phyloP scores from a whole-genome alignment of 495 filamentous ascomycete genomes.

The Xylona heveae region DNA sequence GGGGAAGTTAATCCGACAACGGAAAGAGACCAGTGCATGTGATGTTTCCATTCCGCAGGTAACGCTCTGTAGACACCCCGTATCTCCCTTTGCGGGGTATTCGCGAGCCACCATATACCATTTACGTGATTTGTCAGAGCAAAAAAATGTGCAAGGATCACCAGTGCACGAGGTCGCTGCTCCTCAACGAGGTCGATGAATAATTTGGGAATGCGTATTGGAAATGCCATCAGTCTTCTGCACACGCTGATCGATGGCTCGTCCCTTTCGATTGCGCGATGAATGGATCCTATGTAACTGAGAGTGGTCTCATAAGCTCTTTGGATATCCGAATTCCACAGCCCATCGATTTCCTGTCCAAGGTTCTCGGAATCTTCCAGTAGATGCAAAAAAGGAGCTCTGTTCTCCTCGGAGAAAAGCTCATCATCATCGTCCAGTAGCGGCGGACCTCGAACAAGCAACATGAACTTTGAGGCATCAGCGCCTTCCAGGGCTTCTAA shows the following conservation, averaged over 20 bases:
- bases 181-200: constrained; percentile 17
- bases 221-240: constrained; percentile 17
- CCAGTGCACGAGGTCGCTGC: constrained; percentile 17
- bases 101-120: constrained; percentile 20
- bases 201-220: constrained; percentile 13
- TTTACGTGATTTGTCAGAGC: constrained; percentile 12
- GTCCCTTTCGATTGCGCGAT: constrained; percentile 10
- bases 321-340: constrained; percentile 12
- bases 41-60: constrained; percentile 16
- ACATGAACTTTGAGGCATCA: constrained; percentile 6
- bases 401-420: constrained; percentile 7
- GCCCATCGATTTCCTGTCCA: too few relatives aligned
- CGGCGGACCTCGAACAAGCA: constrained; percentile 11
- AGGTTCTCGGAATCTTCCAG: constrained; percentile 10
- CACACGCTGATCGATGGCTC: constrained; percentile 10
- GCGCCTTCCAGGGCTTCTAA: constrained; percentile 8
- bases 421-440: constrained; percentile 7
- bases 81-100: constrained; percentile 19
- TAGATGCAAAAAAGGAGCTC: constrained; percentile 11
- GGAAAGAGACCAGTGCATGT: constrained; percentile 21
- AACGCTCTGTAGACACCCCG: constrained; percentile 17
- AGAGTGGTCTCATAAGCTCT: constrained; percentile 16
- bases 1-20: too few relatives aligned
- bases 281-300: constrained; percentile 15
- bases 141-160: constrained; percentile 20